Evolutionary conservation across 78 protist genomes (phyloP).

Genomic region (Monocercomonoides exilis): DNA sequence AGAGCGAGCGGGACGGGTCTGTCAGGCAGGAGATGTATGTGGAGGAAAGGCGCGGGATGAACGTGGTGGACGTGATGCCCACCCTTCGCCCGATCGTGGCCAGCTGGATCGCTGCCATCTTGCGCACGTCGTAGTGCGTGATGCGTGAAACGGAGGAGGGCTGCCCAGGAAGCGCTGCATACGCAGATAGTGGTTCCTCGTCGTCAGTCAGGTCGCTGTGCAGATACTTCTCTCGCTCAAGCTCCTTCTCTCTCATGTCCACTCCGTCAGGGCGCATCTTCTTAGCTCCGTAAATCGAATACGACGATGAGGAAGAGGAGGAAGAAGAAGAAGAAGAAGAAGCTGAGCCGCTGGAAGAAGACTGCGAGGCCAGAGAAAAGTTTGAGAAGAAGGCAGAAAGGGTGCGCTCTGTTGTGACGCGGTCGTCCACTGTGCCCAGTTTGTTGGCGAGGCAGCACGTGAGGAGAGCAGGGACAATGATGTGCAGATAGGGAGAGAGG

Average conservation of each 20-base stretch:
- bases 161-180: no score
- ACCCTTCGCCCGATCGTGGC: background rate
- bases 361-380: no score
- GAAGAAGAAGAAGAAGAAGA: no score
- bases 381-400: no score
- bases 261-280: background rate
- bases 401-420: background rate
- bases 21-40: background rate
- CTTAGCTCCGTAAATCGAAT: no score
- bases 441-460: background rate
- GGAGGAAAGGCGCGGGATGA: background rate
- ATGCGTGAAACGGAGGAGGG: background rate
- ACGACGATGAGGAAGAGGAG: no score
- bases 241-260: background rate
- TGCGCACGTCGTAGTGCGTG: background rate
- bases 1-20: background rate
- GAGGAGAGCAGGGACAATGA: background rate
- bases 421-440: background rate
- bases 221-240: no score
- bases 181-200: no score
- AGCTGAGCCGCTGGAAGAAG: no score
- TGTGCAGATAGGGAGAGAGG: background rate
- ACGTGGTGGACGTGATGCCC: background rate
- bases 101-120: background rate
- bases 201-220: no score